Evolutionary conservation across 108 stramenopile genomes (phyloP).

Genomic region (Aureococcus anophagefferens): DNA sequence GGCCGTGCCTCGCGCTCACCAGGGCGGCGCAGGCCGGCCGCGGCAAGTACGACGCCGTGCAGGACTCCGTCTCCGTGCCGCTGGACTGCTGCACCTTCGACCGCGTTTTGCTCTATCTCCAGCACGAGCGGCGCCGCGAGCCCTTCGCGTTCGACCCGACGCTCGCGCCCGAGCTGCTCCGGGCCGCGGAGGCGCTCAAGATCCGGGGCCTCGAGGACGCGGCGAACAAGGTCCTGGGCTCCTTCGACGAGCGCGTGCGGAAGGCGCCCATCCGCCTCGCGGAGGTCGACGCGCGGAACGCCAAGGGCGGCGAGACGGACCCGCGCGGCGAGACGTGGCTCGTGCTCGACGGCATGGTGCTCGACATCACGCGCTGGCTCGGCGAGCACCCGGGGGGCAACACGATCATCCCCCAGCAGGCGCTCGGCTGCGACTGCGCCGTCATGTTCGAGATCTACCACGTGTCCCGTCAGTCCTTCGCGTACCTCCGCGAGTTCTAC

Average conservation of each 20-base stretch:
- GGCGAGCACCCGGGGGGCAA: slow-evolving; percentile 24
- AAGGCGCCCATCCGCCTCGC: slow-evolving; percentile 4
- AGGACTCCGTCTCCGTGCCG: slow-evolving; percentile 1
- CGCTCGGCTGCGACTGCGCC: slow-evolving; percentile 24
- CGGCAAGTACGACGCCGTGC: neutral
- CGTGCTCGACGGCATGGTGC: slow-evolving; percentile 22
- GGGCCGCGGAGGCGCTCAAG: slow-evolving; percentile 1
- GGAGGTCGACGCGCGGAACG: slow-evolving; percentile 9
- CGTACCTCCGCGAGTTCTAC: slow-evolving; percentile 27
- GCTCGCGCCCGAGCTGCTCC: slow-evolving; percentile 3
- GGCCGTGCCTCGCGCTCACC: slow-evolving; percentile 13
- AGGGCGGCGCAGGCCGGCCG: slow-evolving; percentile 2
- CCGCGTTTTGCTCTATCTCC: slow-evolving; percentile 11
- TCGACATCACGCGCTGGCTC: slow-evolving; percentile 24
- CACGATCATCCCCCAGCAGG: slow-evolving; percentile 29
- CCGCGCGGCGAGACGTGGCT: slow-evolving; percentile 5
- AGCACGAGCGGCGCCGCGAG: slow-evolving; percentile 2
- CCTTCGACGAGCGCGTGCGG: slow-evolving; percentile 5
- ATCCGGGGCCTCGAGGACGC: slow-evolving; percentile 10
- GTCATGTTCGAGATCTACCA: slow-evolving; percentile 33
- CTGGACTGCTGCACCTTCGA: slow-evolving; percentile 17
- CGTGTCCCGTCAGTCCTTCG: slow-evolving; percentile 27
- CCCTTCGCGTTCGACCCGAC: slow-evolving; percentile 8
- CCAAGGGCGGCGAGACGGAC: neutral
- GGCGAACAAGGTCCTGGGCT: neutral